Evolutionary conservation across 2,329 filamentous ascomycete genomes (phyloP).

Genomic region (Fusarium sp.): DNA sequence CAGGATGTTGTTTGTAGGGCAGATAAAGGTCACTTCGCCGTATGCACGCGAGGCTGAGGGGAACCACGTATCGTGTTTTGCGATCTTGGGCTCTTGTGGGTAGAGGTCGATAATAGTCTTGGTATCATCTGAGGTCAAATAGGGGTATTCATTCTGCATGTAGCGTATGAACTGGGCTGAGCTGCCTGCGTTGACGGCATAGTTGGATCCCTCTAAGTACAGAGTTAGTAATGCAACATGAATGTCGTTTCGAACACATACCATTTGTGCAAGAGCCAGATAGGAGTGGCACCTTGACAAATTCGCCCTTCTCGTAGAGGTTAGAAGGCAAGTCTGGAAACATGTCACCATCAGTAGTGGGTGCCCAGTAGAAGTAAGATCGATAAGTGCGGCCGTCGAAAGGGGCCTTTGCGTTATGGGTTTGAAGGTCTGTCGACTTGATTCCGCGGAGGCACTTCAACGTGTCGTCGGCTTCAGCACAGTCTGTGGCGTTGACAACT

Average conservation of each 20-base stretch:
- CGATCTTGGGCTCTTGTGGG: conserved; percentile 47
- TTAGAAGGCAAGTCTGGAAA: conserved; percentile 53
- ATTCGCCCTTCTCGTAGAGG: conserved; percentile 52
- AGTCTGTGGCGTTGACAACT: conserved; percentile 49
- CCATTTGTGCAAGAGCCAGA: conserved; percentile 56
- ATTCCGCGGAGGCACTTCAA: conserved; percentile 55
- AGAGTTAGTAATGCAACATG: conserved; percentile 7
- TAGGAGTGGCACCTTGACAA: conserved; percentile 56
- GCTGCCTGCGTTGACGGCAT: conserved; percentile 51
- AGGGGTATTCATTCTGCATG: conserved; percentile 58
- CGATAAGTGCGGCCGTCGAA: conserved; percentile 50
- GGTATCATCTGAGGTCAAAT: conserved; percentile 49
- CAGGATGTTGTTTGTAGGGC: conserved; percentile 53
- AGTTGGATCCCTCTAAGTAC: conserved; percentile 55
- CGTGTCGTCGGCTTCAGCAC: conserved; percentile 43
- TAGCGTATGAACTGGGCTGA: conserved; percentile 50
- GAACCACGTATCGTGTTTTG: conserved; percentile 55
- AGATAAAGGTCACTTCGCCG: conserved; percentile 57
- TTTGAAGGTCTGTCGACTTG: conserved; percentile 50
- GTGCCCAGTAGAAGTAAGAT: conserved; percentile 61
- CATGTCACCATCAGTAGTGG: conserved; percentile 59
- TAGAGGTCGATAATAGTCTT: conserved; percentile 51
- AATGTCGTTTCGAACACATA: conserved; percentile 34
- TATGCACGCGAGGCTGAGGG: conserved; percentile 53
- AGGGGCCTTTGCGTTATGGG: conserved; percentile 50